A percentile compares a stretch with the other conserved stretches of the same genome.
Conservation (phyloP, 2,329 filamentous ascomycete genomes). For the Fusarium kyushuense region DNA sequence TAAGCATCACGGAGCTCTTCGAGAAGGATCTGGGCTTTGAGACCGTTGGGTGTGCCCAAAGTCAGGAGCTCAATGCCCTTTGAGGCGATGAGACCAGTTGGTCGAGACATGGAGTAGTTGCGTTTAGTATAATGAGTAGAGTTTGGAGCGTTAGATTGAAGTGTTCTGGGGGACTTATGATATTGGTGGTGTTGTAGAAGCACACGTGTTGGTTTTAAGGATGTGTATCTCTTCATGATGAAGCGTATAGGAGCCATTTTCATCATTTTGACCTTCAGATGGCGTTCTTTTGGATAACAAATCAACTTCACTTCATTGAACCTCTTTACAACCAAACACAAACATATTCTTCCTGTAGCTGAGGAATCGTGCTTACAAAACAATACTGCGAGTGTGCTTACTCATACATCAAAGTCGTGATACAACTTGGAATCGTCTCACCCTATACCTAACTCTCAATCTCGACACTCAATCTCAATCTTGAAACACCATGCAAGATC, state of each 20-base stretch:
- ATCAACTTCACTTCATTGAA: neutral
- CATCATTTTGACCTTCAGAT: neutral
- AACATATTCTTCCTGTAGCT: neutral
- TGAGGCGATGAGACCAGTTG: conserved; percentile 69
- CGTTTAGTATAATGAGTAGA: neutral
- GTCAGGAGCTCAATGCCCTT: conserved; percentile 75
- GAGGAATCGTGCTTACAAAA: neutral
- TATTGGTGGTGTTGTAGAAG: neutral
- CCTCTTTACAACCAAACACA: neutral
- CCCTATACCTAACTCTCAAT: neutral
- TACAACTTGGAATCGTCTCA: conserved; percentile 12
- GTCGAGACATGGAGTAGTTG: conserved; percentile 48
- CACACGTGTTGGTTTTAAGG: neutral
- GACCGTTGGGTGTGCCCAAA: conserved; percentile 65
- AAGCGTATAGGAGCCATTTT: conserved; percentile 7
- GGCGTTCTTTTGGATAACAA: neutral
- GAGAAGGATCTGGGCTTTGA: conserved; percentile 70
- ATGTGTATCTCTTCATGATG: neutral
- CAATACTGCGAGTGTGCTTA: conserved; percentile 7
- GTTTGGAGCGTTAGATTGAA: neutral
- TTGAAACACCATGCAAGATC: neutral
- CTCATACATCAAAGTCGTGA: conserved; percentile 18
- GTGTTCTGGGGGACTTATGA: neutral
- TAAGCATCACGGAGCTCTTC: conserved; percentile 77
- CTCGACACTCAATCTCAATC: neutral